Percentiles rank a stretch among this genome's conserved stretches.
These are phyloP conservation scores for Phylloporus sp. DNA, from an alignment of 768 basidiomycete genomes.

Conservation along the genomic window DNA sequence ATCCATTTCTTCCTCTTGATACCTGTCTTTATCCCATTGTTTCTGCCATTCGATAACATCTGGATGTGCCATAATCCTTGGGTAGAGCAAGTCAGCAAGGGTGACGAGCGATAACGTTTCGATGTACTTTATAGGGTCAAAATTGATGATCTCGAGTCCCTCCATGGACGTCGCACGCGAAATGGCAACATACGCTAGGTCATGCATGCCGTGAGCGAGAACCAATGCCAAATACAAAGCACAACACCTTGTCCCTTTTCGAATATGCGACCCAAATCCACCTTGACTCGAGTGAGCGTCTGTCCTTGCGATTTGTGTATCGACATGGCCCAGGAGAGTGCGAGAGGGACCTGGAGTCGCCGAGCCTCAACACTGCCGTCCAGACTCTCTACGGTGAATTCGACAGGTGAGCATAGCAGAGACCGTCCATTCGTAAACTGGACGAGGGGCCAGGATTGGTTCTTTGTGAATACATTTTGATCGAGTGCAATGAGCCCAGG, in stretches of 20 bases:
- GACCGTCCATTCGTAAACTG: conserved; percentile 30
- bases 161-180: conserved; percentile 41
- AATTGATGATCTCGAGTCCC: conserved; percentile 37
- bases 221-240: neutral
- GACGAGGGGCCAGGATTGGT: conserved; percentile 34
- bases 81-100: conserved; percentile 2
- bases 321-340: conserved; percentile 95
- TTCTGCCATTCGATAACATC: conserved; percentile 32
- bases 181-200: conserved; percentile 33
- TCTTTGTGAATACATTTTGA: conserved; percentile 8
- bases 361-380: conserved; percentile 33
- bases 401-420: conserved; percentile 31
- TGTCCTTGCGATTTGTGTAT: conserved; percentile 99
- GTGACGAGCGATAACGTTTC: neutral
- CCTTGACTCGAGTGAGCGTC: conserved; percentile 89
- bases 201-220: neutral
- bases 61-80: conserved; percentile 35
- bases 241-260: conserved; percentile 64
- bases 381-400: conserved; percentile 34
- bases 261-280: conserved; percentile 87
- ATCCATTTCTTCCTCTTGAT: conserved; percentile 34
- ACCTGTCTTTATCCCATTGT: conserved; percentile 23
- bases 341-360: conserved; percentile 65
- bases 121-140: conserved; percentile 31
- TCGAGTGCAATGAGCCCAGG: conserved; percentile 19